phyloP scores from a whole-genome alignment of 495 filamentous ascomycete species.

The Podospora appendiculata region DNA sequence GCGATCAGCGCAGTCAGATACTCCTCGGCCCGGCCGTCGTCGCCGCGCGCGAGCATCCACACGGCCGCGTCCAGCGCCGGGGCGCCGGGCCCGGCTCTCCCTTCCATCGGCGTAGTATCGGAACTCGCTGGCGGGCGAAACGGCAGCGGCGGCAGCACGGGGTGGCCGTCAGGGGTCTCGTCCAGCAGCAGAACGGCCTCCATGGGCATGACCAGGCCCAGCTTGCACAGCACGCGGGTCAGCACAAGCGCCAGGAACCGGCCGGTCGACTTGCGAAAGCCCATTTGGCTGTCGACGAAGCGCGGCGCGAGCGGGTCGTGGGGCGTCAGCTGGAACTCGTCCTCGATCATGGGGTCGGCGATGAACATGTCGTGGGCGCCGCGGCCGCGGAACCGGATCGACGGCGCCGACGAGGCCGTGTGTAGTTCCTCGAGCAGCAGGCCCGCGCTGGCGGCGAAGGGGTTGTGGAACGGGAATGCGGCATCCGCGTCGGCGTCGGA shows the following conservation, averaged over 20 bases:
- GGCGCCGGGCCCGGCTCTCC: neutral
- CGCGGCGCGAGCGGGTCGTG: neutral
- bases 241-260: slow-evolving; percentile 8
- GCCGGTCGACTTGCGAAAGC: slow-evolving; percentile 5
- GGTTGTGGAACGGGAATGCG: slow-evolving; percentile 3
- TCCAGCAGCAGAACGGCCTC: slow-evolving; percentile 2
- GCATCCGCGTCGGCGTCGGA: too few species aligned
- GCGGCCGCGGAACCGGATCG: neutral
- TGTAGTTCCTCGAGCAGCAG: slow-evolving; percentile 1
- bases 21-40: slow-evolving; percentile 1
- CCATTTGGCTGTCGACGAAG: neutral
- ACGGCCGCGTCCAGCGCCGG: slow-evolving; percentile 2
- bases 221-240: neutral
- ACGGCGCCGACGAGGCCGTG: neutral
- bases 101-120: neutral
- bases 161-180: slow-evolving; percentile 5
- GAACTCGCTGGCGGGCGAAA: neutral
- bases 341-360: too few species aligned
- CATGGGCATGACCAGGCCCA: slow-evolving; percentile 1
- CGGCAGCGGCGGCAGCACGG: neutral
- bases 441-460: slow-evolving; percentile 4
- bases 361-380: neutral
- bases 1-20: neutral
- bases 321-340: too few species aligned
- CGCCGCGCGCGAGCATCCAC: neutral